These are phyloP conservation scores for Zoysia japonica DNA, from an alignment of 176 grass and related monocot species.

Conservation along the genomic window DNA sequence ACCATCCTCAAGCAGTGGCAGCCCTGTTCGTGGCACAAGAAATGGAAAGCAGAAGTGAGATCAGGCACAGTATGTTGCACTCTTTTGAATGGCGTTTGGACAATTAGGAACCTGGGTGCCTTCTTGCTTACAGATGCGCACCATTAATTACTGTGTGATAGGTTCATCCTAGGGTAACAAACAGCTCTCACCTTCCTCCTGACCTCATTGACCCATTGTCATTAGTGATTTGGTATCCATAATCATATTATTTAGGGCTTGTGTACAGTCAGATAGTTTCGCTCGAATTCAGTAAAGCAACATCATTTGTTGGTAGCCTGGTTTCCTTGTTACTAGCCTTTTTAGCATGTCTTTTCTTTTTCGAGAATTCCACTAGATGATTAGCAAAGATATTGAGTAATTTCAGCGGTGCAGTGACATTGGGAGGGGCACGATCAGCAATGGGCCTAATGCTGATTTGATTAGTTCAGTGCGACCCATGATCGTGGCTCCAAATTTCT, in stretches of 20 bases:
- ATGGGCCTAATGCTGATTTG: neutral
- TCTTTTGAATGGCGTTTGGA: neutral
- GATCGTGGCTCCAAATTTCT: neutral
- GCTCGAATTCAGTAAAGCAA: neutral
- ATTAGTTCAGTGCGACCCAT: neutral
- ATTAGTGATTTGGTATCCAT: neutral
- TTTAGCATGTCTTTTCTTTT: too few species aligned
- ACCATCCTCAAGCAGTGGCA: constrained; percentile 35
- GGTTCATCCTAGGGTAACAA: neutral
- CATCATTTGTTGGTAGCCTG: neutral
- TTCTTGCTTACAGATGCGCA: neutral
- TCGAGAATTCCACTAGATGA: too few species aligned
- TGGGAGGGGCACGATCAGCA: neutral
- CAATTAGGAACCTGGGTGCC: neutral
- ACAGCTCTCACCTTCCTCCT: neutral
- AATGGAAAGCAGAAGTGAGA: constrained; percentile 31
- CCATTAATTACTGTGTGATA: neutral
- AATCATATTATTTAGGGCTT: neutral
- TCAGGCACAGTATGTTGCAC: neutral
- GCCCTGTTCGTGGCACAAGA: constrained; percentile 11
- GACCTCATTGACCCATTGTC: neutral
- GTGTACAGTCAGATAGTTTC: neutral
- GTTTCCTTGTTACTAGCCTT: neutral
- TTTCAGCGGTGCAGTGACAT: too few species aligned
- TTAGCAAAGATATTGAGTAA: too few species aligned